Evolutionary conservation across 768 basidiomycete genomes (phyloP), one percentile per base, ranked within the genome.

Genomic region (Termitomyces sp.): DNA sequence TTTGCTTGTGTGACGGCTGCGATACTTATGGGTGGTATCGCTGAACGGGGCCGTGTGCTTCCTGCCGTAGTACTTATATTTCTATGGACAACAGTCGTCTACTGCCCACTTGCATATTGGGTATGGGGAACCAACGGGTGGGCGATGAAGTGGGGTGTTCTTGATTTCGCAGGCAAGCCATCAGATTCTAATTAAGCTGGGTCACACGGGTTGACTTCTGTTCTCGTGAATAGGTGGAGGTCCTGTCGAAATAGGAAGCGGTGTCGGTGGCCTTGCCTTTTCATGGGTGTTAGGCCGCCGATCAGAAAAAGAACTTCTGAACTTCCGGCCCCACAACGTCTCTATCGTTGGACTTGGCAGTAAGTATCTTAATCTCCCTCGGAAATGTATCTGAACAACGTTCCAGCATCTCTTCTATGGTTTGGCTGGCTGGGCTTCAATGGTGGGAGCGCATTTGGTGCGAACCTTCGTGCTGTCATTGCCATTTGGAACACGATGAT

Each of bases 361-460:
- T 77, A 58, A 61, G 77, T 72, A 15, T 48, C n/a, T 31, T 3
- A 22, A 24, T 34, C 36, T 24, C 16, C 12, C 6, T 30, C 22
- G 16, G 27, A 50, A 48, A 12, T 39, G 15, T 16, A n/a, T 20
- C 18, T 52, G 44, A 37, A 60, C 36, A 54, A 39, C 7, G 31
- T 22, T 31, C 41, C 57, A 77, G 77, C 90, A 9, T 89, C 86
- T 65, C 81, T 94, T 62, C 84, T 93, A 55, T 93, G 89, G 90
- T 89, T 95, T 68, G 91, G 92, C 46, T 92, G 86, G 86, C 73
- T 88, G 58, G 91, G 89, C n/a, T 93, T 94, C 79, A 95, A 95
- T 73, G 93, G 90, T 50, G 93, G 93, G 27, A 90, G 88, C 58
- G 89, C 92, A 3, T 91, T 92, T 64, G 89, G 89, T 31, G 91